A percentile compares a stretch with the other conserved stretches of the same genome.
Evolutionary conservation across 2,329 filamentous ascomycete genomes (phyloP).

Genomic region (Colletotrichum lindemuthianum): DNA sequence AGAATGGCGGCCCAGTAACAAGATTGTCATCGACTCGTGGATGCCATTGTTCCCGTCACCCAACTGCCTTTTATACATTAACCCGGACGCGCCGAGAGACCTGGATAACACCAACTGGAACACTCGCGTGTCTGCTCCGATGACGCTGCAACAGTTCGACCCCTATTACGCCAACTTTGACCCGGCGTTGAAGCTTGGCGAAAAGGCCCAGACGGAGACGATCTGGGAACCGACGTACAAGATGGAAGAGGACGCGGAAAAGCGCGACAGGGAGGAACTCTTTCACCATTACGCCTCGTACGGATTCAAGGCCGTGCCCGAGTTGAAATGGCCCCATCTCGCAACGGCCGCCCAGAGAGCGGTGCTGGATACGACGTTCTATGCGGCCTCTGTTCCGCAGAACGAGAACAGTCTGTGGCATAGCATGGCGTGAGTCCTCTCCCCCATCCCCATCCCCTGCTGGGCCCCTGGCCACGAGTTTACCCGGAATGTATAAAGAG

Average conservation of each 20-base stretch:
- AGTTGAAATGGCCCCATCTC: constrained; percentile 4
- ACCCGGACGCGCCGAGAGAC: background rate
- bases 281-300: constrained; percentile 8
- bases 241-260: background rate
- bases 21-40: background rate
- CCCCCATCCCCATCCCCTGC: too few species aligned
- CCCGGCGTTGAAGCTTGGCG: background rate
- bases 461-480: background rate
- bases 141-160: background rate
- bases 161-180: background rate
- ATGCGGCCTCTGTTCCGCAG: constrained; percentile 1
- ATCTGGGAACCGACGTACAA: constrained; percentile 5
- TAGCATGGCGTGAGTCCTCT: constrained; percentile 17
- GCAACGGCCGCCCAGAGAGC: background rate
- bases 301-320: constrained; percentile 8
- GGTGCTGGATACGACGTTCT: background rate
- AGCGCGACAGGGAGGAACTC: background rate
- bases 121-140: background rate
- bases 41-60: too few species aligned
- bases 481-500: background rate
- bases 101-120: background rate
- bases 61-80: too few species aligned
- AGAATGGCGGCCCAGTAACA: background rate
- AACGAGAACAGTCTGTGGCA: constrained; percentile 26
- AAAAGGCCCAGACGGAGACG: background rate